Evolutionary conservation across 169 alveolate genomes (phyloP).

Genomic region (Babesia caballi): DNA sequence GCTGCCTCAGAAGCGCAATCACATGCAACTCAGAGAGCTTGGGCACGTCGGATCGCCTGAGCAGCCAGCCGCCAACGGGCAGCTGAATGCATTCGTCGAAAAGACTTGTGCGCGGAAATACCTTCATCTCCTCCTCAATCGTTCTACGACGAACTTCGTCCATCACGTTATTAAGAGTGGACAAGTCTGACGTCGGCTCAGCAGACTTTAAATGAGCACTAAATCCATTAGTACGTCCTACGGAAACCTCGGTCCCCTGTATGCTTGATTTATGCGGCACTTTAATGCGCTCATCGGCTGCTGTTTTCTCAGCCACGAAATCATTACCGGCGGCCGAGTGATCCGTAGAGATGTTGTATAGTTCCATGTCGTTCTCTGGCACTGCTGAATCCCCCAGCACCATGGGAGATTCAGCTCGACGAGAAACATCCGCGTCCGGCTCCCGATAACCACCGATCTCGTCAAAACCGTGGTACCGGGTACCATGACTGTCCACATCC

Average conservation of each 20-base stretch:
- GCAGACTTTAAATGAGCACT: too few species aligned
- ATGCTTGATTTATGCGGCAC: too few species aligned
- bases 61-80: conserved; percentile 38
- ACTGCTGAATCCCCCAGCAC: too few species aligned
- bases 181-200: neutral
- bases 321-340: neutral
- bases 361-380: too few species aligned
- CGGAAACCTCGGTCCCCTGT: neutral
- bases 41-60: conserved; percentile 50
- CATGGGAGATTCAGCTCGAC: neutral
- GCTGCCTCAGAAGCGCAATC: conserved; percentile 7
- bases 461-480: conserved; percentile 30
- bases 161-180: neutral
- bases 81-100: conserved; percentile 48
- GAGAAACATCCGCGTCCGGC: neutral
- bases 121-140: neutral
- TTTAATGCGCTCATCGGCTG: too few species aligned
- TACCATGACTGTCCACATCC: conserved; percentile 19
- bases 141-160: conserved; percentile 22
- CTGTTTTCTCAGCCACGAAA: too few species aligned
- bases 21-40: conserved; percentile 34
- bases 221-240: too few species aligned
- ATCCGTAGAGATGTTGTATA: too few species aligned
- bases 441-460: neutral
- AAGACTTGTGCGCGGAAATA: conserved; percentile 41